A percentile compares a stretch with the other conserved stretches of the same genome.
phyloP scores from a whole-genome alignment of 2,329 filamentous ascomycete species.

The Purpureocillium takamizusanense region DNA sequence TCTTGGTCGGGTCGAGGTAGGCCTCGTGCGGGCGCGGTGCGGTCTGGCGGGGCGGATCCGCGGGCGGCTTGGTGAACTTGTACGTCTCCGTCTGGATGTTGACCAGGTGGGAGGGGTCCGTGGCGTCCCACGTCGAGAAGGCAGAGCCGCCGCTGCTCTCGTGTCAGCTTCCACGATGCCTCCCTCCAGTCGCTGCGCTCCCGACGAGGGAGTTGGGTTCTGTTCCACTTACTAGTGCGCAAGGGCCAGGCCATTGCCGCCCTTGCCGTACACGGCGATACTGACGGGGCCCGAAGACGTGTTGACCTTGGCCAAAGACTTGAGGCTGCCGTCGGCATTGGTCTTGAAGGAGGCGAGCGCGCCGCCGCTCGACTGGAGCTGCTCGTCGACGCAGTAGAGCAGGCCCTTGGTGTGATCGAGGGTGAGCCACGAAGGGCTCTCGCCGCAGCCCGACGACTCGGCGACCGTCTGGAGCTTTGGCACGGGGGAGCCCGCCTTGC shows the following conservation, averaged over 20 bases:
- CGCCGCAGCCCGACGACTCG: slow-evolving; percentile 35
- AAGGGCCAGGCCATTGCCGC: slow-evolving; percentile 28
- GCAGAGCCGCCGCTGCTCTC: slow-evolving; percentile 26
- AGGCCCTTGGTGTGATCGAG: slow-evolving; percentile 38
- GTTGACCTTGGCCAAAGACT: slow-evolving; percentile 22
- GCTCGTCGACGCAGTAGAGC: slow-evolving; percentile 55
- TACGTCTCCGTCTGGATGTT: slow-evolving; percentile 29
- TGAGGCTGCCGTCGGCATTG: slow-evolving; percentile 27
- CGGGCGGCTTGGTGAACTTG: slow-evolving; percentile 25
- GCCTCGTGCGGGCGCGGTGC: slow-evolving; percentile 55
- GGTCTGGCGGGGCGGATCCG: slow-evolving; percentile 39
- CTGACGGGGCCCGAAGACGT: slow-evolving; percentile 34
- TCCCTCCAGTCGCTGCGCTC: too few relatives aligned
- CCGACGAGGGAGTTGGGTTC: not conserved
- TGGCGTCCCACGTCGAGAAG: slow-evolving; percentile 35
- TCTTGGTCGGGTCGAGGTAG: slow-evolving; percentile 54
- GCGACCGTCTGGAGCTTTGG: slow-evolving; percentile 30
- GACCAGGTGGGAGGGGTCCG: slow-evolving; percentile 24
- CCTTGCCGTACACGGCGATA: slow-evolving; percentile 31
- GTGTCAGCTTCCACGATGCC: too few relatives aligned
- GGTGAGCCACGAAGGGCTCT: slow-evolving; percentile 52
- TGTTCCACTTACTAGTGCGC: slow-evolving; percentile 34
- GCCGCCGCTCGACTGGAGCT: slow-evolving; percentile 34
- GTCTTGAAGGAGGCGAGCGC: slow-evolving; percentile 33
- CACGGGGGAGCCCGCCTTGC: not conserved